Percentiles rank a stretch among this genome's conserved stretches.
These are phyloP conservation scores for Phytophthora vignae DNA, from an alignment of 352 stramenopile species.

Conservation along the genomic window DNA sequence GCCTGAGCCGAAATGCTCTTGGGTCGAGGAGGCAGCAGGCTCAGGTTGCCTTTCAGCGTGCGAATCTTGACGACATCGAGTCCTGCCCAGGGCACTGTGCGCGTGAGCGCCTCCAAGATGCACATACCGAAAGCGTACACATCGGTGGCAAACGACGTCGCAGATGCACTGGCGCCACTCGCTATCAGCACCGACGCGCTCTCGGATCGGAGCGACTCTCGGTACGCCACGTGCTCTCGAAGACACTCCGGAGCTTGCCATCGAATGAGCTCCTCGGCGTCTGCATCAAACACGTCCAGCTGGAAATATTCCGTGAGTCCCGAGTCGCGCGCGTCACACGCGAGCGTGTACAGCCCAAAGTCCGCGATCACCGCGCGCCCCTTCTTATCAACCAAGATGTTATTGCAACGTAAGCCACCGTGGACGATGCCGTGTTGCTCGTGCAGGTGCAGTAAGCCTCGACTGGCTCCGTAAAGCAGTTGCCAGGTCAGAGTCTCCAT, in stretches of 20 bases:
- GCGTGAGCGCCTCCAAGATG: conserved; percentile 72
- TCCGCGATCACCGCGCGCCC: conserved; percentile 68
- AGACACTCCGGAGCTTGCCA: conserved; percentile 79
- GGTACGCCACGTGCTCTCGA: conserved; percentile 42
- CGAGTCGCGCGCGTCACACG: conserved; percentile 45
- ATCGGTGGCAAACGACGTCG: conserved; percentile 56
- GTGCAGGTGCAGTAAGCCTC: conserved; percentile 71
- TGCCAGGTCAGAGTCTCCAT: conserved; percentile 62
- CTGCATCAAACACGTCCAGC: conserved; percentile 38
- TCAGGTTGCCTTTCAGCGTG: conserved; percentile 61
- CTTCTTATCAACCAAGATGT: conserved; percentile 78
- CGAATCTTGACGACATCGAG: conserved; percentile 58
- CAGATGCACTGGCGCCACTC: conserved; percentile 26
- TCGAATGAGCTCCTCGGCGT: conserved; percentile 60
- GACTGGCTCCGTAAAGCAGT: conserved; percentile 63
- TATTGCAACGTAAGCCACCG: conserved; percentile 67
- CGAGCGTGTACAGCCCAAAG: conserved; percentile 56
- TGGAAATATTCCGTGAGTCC: conserved; percentile 47
- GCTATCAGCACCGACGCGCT: conserved; percentile 12
- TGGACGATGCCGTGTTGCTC: conserved; percentile 64
- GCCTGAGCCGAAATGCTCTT: conserved; percentile 46
- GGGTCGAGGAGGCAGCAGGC: conserved; percentile 60
- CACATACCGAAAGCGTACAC: conserved; percentile 86
- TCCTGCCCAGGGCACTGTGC: conserved; percentile 53
- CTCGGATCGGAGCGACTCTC: conserved; percentile 38